Evolutionary conservation across 345 rosid species (phyloP).

Genomic region (Populus deltoides): DNA sequence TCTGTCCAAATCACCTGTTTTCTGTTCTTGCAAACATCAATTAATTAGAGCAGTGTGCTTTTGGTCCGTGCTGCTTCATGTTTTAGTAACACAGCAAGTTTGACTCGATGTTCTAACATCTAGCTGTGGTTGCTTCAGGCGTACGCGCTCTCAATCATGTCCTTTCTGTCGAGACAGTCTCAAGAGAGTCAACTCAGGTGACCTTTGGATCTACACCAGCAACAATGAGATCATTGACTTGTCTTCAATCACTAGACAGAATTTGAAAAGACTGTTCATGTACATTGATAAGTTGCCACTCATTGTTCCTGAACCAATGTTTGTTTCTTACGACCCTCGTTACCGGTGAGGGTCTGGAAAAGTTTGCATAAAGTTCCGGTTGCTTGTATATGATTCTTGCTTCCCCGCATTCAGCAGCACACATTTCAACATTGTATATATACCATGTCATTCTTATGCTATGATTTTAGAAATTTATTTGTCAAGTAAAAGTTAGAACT

Average conservation of each 20-base stretch:
- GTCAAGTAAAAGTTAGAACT: background rate
- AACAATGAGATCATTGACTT: slow-evolving; percentile 47
- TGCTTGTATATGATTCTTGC: slow-evolving; percentile 25
- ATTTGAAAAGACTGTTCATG: slow-evolving; percentile 52
- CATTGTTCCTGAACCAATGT: slow-evolving; percentile 45
- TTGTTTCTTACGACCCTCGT: slow-evolving; percentile 22
- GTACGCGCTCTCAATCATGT: slow-evolving; percentile 56
- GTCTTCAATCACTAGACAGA: slow-evolving; percentile 51
- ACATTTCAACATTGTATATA: slow-evolving; percentile 18
- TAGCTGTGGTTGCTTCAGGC: slow-evolving; percentile 29
- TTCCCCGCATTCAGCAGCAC: background rate
- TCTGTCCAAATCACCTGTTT: background rate
- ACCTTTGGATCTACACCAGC: slow-evolving; percentile 60
- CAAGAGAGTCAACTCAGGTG: slow-evolving; percentile 63
- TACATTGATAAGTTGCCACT: slow-evolving; percentile 61
- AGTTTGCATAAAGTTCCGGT: slow-evolving; percentile 15
- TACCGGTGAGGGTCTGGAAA: background rate
- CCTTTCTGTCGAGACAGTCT: slow-evolving; percentile 69
- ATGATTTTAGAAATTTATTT: background rate
- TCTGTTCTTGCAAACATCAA: background rate
- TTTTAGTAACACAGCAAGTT: background rate
- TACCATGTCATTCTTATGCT: background rate
- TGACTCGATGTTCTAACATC: background rate
- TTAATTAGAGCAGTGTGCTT: background rate
- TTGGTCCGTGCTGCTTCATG: background rate